Conservation (phyloP, 169 alveolate genomes). For the Cryptosporidium ubiquitum region DNA sequence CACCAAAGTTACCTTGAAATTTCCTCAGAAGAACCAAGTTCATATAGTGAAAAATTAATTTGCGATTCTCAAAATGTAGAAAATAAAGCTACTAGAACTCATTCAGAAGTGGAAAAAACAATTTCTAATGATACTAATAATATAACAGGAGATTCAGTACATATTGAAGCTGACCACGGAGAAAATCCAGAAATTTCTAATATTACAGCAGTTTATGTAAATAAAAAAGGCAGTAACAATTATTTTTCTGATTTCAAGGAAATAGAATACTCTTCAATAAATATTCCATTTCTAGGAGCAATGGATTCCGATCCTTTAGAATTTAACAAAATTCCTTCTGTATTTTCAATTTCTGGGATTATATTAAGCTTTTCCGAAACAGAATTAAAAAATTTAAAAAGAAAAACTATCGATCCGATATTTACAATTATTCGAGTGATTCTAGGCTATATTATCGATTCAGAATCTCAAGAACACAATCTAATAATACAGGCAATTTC, state of each 20-base stretch:
- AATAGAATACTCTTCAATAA: background rate
- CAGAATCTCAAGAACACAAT: background rate
- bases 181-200: slow-evolving; percentile 14
- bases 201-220: background rate
- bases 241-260: background rate
- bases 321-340: slow-evolving; percentile 11
- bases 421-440: background rate
- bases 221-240: background rate
- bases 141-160: background rate
- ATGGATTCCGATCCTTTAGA: slow-evolving; percentile 59
- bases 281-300: slow-evolving; percentile 41
- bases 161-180: background rate
- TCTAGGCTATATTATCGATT: background rate
- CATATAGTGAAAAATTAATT: background rate
- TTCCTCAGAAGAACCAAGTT: background rate
- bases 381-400: background rate
- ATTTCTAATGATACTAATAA: background rate
- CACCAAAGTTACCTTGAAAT: background rate
- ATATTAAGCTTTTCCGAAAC: background rate
- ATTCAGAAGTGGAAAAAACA: background rate
- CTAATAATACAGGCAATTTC: slow-evolving; percentile 9
- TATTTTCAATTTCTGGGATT: slow-evolving; percentile 31
- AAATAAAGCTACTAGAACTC: background rate
- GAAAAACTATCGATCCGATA: slow-evolving; percentile 27
- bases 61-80: background rate